phyloP scores from a whole-genome alignment of 2,329 filamentous ascomycete species.

The Apiospora kogelbergensis region DNA sequence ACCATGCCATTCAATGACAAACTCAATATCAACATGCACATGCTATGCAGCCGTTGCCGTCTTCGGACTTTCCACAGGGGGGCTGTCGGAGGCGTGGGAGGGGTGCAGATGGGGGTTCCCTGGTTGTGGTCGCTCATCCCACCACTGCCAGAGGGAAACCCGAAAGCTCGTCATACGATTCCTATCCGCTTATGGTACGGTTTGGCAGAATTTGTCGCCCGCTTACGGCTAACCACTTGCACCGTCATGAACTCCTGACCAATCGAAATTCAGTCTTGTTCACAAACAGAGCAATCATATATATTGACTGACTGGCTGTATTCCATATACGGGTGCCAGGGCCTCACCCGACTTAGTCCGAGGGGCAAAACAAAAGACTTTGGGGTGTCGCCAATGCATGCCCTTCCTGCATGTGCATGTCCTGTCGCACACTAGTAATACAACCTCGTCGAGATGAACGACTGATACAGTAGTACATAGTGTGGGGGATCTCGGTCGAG shows the following conservation, averaged over 20 bases:
- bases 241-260: not conserved
- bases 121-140: not conserved
- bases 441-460: not conserved
- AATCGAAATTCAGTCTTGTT: not conserved
- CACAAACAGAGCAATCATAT: not conserved
- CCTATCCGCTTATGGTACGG: not conserved
- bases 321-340: not conserved
- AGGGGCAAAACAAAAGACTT: not conserved
- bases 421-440: not conserved
- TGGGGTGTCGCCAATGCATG: not conserved
- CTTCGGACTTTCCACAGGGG: conserved; percentile 1
- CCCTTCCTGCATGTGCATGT: conserved; percentile 1
- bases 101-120: conserved; percentile 3
- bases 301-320: too few species aligned
- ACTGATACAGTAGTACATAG: not conserved
- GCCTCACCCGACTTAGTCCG: not conserved
- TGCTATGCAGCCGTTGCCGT: not conserved
- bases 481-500: conserved; percentile 6
- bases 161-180: conserved; percentile 4
- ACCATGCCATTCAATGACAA: not conserved
- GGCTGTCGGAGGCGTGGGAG: not conserved
- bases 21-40: not conserved
- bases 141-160: not conserved
- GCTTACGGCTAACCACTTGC: not conserved
- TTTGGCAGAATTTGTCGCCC: not conserved